phyloP scores from a whole-genome alignment of 2,329 filamentous ascomycete genomes.

The Aspergillus sp. region DNA sequence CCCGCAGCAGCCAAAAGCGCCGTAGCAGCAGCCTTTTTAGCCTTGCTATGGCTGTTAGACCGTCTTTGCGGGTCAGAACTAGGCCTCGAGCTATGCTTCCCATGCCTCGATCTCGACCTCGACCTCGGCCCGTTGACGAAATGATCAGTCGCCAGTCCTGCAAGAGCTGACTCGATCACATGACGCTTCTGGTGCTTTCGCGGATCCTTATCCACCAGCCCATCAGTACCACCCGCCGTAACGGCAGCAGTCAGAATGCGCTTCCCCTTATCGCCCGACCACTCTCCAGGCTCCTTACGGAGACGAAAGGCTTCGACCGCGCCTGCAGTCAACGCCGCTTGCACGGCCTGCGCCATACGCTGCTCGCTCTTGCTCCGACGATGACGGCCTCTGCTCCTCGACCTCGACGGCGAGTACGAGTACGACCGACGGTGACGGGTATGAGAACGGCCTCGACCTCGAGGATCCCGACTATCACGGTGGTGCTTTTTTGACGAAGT shows the following conservation, averaged over 20 bases:
- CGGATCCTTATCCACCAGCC: slow-evolving; percentile 62
- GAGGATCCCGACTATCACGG: slow-evolving; percentile 9
- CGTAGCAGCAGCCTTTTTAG: slow-evolving; percentile 39
- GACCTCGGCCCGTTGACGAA: slow-evolving; percentile 78
- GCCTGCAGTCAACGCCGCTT: slow-evolving; percentile 83
- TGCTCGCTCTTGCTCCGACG: slow-evolving; percentile 47
- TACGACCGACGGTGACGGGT: slow-evolving; percentile 38
- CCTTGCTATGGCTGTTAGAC: slow-evolving; percentile 39
- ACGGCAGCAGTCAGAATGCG: slow-evolving; percentile 82
- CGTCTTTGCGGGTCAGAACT: slow-evolving; percentile 15
- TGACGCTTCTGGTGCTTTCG: slow-evolving; percentile 74
- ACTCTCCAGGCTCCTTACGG: slow-evolving; percentile 81
- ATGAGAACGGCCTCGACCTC: slow-evolving; percentile 26
- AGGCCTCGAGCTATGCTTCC: slow-evolving; percentile 13
- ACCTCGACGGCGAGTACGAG: slow-evolving; percentile 44
- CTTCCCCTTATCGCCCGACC: slow-evolving; percentile 88
- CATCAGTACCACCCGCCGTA: slow-evolving; percentile 81
- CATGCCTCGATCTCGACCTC: slow-evolving; percentile 56
- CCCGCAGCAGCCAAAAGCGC: slow-evolving; percentile 44
- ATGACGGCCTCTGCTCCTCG: slow-evolving; percentile 52
- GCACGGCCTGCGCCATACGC: slow-evolving; percentile 79
- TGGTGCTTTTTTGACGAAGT: too few relatives aligned
- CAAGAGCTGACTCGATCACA: slow-evolving; percentile 79
- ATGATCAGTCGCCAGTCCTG: slow-evolving; percentile 80
- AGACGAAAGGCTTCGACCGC: slow-evolving; percentile 89